A percentile compares a stretch with the other conserved stretches of the same genome.
phyloP scores from a whole-genome alignment of 345 rosid species.

The Murraya paniculata region DNA sequence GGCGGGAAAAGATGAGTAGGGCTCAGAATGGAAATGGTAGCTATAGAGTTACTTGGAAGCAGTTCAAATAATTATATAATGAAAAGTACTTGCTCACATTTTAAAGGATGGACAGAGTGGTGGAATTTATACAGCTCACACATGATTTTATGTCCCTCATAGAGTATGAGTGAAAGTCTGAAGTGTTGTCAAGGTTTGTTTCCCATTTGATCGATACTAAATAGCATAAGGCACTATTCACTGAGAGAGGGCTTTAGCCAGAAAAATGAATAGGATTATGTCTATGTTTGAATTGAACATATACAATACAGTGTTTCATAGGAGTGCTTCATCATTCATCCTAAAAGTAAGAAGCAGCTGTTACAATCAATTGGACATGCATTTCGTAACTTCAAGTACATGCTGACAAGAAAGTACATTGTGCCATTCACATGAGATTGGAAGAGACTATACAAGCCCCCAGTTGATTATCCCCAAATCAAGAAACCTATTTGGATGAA shows the following conservation, averaged over 20 bases:
- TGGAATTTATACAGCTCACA: not conserved
- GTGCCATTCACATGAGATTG: too few species aligned
- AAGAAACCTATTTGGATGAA: too few species aligned
- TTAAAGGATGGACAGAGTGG: not conserved
- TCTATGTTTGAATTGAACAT: not conserved
- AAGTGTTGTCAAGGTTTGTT: not conserved
- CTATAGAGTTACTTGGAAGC: too few species aligned
- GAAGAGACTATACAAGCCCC: too few species aligned
- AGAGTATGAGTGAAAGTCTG: not conserved
- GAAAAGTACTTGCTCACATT: not conserved
- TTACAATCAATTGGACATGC: too few species aligned
- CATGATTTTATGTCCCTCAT: not conserved
- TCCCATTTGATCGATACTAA: not conserved
- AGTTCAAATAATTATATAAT: not conserved
- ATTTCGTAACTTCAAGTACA: too few species aligned
- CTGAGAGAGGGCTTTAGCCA: not conserved
- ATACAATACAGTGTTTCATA: too few species aligned
- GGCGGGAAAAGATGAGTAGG: not conserved
- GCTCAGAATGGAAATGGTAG: not conserved
- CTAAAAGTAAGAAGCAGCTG: too few species aligned
- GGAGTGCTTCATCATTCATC: too few species aligned
- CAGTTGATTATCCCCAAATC: too few species aligned
- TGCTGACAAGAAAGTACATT: too few species aligned
- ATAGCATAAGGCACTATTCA: not conserved
- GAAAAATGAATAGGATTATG: not conserved